Percentiles rank a stretch among this genome's conserved stretches.
These are phyloP conservation scores for Tricholoma hemisulphureum DNA, from an alignment of 768 basidiomycete species.

Conservation along the genomic window DNA sequence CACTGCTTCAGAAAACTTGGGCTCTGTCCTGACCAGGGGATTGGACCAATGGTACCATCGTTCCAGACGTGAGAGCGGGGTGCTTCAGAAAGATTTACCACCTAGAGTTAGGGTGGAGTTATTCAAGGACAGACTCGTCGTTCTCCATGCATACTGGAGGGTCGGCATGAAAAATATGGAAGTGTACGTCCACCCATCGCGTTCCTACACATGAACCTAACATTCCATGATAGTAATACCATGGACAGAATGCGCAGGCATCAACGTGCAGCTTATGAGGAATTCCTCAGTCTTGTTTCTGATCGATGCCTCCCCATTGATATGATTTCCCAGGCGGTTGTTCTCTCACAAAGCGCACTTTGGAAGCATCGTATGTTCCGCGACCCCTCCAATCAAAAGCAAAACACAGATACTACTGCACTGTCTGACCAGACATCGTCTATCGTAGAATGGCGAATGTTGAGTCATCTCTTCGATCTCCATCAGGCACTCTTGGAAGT, in stretches of 20 bases:
- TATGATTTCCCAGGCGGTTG: conserved; percentile 68
- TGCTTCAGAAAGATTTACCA: conserved; percentile 30
- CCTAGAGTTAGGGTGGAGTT: conserved; percentile 55
- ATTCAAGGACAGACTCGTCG: conserved; percentile 73
- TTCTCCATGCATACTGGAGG: conserved; percentile 77
- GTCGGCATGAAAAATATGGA: conserved; percentile 49
- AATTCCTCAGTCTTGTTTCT: conserved; percentile 61
- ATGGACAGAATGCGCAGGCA: conserved; percentile 23
- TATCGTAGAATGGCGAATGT: conserved; percentile 61
- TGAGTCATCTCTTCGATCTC: conserved; percentile 65
- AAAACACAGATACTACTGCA: conserved; percentile 22
- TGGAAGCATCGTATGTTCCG: conserved; percentile 84
- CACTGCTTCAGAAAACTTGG: conserved; percentile 83
- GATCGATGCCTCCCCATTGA: conserved; percentile 74
- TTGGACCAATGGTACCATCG: conserved; percentile 56
- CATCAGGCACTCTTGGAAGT: conserved; percentile 63
- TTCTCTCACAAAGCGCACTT: conserved; percentile 75
- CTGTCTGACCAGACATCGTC: conserved; percentile 33
- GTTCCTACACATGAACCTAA: not conserved
- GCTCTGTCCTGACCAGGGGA: conserved; percentile 64
- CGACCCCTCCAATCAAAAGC: conserved; percentile 35
- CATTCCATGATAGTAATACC: too few species aligned
- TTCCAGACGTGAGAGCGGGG: conserved; percentile 34
- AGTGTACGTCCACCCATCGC: conserved; percentile 47
- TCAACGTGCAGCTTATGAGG: conserved; percentile 46